Evolutionary conservation across 495 filamentous ascomycete genomes (phyloP), one percentile per base, ranked within the genome.

Genomic region (Talaromyces thailandensis): DNA sequence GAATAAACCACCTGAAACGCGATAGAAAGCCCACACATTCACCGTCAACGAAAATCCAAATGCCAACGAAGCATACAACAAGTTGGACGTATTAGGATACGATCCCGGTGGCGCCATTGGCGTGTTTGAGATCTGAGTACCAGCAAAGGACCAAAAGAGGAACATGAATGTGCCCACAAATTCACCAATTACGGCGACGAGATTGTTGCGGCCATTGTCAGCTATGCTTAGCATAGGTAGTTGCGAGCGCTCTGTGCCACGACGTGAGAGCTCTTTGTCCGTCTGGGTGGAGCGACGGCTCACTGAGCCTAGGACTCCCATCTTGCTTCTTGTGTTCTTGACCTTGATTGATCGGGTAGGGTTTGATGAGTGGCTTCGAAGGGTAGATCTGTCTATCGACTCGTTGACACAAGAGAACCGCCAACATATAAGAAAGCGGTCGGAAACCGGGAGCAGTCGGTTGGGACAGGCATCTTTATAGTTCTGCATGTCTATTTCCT

Each of bases 11-110:
- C 91, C 91, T 3, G 81, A 86, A 32, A 94, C 83, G 9, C 90
- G 84, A 72, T 88, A 94, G 77, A 93, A 95, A 1, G 90, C 82
- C 90, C 88, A 96, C 1, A 88, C 89, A 67, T 93, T 94, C 68
- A 90, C 88, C 9, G 83, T 84, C 61, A 95, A 77, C 9, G 86
- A 85, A 67, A 92, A 84, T 1, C 89, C 91, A 65, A 94, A 95
- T 14, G 76, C 76, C 11, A 92, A 70, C 0, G 87, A 71, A 53
- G 93, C 87, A 70, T 87, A 96, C 21, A 93, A 71, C 37, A 95
- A 71, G 14, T 75, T 75, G 1, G 71, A 70, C 1, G 75, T 74
- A 62, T 79, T 76, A 2, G 76, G 75, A 48, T 65, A 62, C 6
- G 75, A 70, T 2, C 74, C 75, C 9, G 70, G 72, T 4, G 64